phyloP scores from a whole-genome alignment of 768 basidiomycete species.

The Lactarius deliciosus region DNA sequence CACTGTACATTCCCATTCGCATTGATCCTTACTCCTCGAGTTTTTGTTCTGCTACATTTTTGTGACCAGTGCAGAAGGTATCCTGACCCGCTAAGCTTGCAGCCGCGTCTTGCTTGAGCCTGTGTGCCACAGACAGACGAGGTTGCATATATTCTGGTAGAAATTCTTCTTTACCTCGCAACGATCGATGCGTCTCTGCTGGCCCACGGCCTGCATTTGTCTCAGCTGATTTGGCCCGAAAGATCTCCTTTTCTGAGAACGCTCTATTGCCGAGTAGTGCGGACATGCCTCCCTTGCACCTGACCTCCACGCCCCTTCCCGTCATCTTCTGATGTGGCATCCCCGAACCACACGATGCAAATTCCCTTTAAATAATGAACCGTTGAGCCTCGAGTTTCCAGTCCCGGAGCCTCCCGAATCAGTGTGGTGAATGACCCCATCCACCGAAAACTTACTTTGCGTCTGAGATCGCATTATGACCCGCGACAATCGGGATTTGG shows the following conservation, averaged over 20 bases:
- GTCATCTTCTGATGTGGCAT: slow-evolving; percentile 23
- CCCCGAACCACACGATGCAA: neutral
- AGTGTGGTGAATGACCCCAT: neutral
- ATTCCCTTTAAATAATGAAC: slow-evolving; percentile 21
- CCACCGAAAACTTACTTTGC: neutral
- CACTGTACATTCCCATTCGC: slow-evolving; percentile 9
- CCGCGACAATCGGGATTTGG: neutral
- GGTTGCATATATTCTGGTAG: slow-evolving; percentile 6
- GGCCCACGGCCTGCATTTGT: slow-evolving; percentile 8
- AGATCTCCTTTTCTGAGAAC: slow-evolving; percentile 24
- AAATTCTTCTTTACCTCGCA: neutral
- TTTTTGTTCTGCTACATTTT: neutral
- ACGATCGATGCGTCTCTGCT: slow-evolving; percentile 17
- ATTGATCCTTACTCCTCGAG: slow-evolving; percentile 1
- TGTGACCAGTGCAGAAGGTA: neutral
- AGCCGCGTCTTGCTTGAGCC: neutral
- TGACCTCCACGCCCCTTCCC: slow-evolving; percentile 27
- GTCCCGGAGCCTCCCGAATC: neutral
- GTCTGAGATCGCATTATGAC: neutral
- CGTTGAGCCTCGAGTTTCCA: slow-evolving; percentile 8
- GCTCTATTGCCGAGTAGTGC: slow-evolving; percentile 24
- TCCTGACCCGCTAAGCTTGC: neutral
- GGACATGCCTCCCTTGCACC: slow-evolving; percentile 27
- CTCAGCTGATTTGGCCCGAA: slow-evolving; percentile 23
- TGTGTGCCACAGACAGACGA: neutral